Base-by-base conservation (phyloP, 2,329 filamentous ascomycete genomes). In the Epichloe brachyelytri region DNA sequence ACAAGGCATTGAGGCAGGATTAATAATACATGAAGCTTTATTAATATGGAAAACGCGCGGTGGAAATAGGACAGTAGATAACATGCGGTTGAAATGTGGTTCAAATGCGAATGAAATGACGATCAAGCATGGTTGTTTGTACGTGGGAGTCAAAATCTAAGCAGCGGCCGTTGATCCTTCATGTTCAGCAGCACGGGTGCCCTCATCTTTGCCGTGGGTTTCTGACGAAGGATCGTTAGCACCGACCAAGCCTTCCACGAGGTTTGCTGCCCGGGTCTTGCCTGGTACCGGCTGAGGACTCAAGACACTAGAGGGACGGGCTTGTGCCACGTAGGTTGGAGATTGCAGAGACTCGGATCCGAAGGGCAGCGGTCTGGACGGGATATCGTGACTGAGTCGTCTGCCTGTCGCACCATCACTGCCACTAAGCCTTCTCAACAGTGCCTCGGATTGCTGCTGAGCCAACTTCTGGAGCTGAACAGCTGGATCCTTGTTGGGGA, bases 401-500 rank as follows among this genome's bases (percentile, higher is more conserved):
- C 61, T 59, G 45, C 59, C 56, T 44, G 60, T 53, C 45, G 54
- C 53, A 54, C 57, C 53, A 52, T 62, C 57, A 54, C 62, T 63
- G 34, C 61, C 65, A 43, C 71, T 71, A 26, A 83, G 68, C 62
- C 70, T 78, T 60, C 73, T 68, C 51, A 79, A 68, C 58, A 87
- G 68, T 51, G 77, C 72, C 58, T 82, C 78, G 50, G 77, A 80
- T 67, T 88, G 83, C 60, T 80, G 76, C 62, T 75, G 73, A 53
- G 79, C 82, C 56, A 89, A 74, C 66, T 84, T 81, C 64, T 85
- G 80, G 59, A 90, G 78, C 68, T 83, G 82, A 55, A 71, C 76
- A 59, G 75, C 69, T 54, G 86, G 86, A 68, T 90, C 83, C 84
- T 88, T 75, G 57, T 70, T 60, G 60, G 63, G 59, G 55, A 62